Percentiles rank a stretch among this genome's conserved stretches.
These are phyloP conservation scores for Penicillium occitanis DNA, from an alignment of 2,329 filamentous ascomycete genomes.

Conservation along the genomic window DNA sequence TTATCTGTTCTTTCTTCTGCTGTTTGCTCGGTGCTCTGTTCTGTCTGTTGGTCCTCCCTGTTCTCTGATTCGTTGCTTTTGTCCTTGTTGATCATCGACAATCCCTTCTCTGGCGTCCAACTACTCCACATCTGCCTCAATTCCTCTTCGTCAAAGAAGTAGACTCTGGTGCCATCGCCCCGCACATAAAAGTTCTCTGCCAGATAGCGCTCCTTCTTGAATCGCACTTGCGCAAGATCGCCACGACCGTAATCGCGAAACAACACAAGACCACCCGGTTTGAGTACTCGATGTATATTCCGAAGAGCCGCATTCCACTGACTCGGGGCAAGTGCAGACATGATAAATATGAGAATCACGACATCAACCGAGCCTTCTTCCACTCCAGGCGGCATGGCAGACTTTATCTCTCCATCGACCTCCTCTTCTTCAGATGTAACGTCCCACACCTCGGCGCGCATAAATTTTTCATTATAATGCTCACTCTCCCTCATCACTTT, in stretches of 20 bases:
- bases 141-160: slow-evolving; percentile 92
- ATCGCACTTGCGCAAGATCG: slow-evolving; percentile 92
- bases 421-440: slow-evolving; percentile 61
- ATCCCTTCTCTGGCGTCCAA: slow-evolving; percentile 38
- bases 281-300: slow-evolving; percentile 80
- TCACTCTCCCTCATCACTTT: slow-evolving; percentile 83
- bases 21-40: neutral
- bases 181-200: slow-evolving; percentile 97
- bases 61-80: slow-evolving; percentile 2
- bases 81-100: slow-evolving; percentile 26
- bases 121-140: slow-evolving; percentile 75
- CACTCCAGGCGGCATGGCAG: slow-evolving; percentile 69
- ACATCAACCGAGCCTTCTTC: slow-evolving; percentile 81
- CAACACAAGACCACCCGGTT: slow-evolving; percentile 87
- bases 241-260: slow-evolving; percentile 97
- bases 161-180: slow-evolving; percentile 92
- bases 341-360: slow-evolving; percentile 94
- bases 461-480: slow-evolving; percentile 68
- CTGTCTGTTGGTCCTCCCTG: neutral
- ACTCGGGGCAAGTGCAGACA: slow-evolving; percentile 79
- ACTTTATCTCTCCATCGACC: slow-evolving; percentile 7
- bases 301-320: slow-evolving; percentile 82
- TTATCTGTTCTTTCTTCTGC: slow-evolving; percentile 21
- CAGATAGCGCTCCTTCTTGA: slow-evolving; percentile 91
- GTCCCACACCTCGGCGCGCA: slow-evolving; percentile 95